These are phyloP conservation scores for Pyrus bretschneideri DNA, from an alignment of 306 rosid genomes.

Conservation along the genomic window DNA sequence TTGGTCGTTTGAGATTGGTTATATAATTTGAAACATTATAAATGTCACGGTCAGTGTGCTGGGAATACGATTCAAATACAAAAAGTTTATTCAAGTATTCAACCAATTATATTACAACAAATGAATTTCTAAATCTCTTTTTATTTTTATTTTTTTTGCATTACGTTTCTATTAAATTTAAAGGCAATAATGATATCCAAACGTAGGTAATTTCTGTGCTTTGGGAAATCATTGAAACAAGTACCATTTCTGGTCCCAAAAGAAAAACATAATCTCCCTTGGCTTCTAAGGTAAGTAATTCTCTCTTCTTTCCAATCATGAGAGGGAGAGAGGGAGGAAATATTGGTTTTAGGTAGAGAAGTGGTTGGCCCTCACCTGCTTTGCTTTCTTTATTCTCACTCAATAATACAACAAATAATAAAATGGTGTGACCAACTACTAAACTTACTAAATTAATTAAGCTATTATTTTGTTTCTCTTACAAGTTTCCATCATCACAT, in stretches of 20 bases:
- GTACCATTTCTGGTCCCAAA: neutral
- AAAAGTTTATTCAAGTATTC: too few relatives aligned
- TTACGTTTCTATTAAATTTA: too few relatives aligned
- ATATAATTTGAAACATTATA: too few relatives aligned
- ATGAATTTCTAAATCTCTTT: too few relatives aligned
- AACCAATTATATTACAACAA: too few relatives aligned
- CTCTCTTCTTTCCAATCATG: conserved; percentile 6
- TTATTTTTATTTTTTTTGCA: too few relatives aligned
- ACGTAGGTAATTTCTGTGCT: neutral
- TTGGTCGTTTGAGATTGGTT: neutral
- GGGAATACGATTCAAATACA: too few relatives aligned
- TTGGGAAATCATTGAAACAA: neutral
- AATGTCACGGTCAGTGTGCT: too few relatives aligned
- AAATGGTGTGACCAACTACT: conserved; percentile 9
- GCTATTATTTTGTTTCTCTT: neutral
- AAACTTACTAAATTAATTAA: neutral
- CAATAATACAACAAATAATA: neutral
- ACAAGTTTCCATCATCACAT: too few relatives aligned
- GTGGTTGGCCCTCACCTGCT: conserved; percentile 31
- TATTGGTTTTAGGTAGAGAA: conserved; percentile 24
- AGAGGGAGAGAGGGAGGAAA: neutral
- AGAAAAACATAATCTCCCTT: conserved; percentile 26
- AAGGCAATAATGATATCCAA: neutral
- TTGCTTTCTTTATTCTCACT: conserved; percentile 5
- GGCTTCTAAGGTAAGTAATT: conserved; percentile 52